Conservation (phyloP, 805 yeast genomes). For the Yamadazyma ubonensis region DNA sequence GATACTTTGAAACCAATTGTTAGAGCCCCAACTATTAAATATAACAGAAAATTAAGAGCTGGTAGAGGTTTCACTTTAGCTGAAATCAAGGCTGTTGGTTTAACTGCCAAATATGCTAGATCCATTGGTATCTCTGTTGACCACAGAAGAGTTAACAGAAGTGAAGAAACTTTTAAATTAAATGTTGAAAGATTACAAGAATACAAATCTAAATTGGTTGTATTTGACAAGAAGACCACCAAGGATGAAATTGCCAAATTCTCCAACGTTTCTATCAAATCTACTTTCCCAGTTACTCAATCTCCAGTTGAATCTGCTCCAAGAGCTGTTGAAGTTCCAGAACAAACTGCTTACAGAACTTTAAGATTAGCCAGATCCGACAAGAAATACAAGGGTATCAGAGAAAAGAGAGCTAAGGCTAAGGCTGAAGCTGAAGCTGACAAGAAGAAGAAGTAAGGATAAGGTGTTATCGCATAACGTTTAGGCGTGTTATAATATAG, state of each 20-base stretch:
- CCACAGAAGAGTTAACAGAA: slow-evolving; percentile 99
- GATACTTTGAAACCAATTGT: slow-evolving; percentile 96
- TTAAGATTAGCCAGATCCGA: slow-evolving; percentile 94
- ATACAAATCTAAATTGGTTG: slow-evolving; percentile 92
- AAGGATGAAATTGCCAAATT: slow-evolving; percentile 64
- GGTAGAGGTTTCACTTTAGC: slow-evolving; percentile 99
- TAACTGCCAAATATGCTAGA: slow-evolving; percentile 90
- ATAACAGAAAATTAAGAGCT: slow-evolving; percentile 99
- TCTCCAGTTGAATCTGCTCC: slow-evolving; percentile 68
- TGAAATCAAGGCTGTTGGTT: slow-evolving; percentile 97
- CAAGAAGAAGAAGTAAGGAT: slow-evolving; percentile 82
- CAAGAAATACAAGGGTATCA: slow-evolving; percentile 91
- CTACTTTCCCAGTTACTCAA: slow-evolving; percentile 91
- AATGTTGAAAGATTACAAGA: slow-evolving; percentile 96
- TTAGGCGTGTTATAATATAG: slow-evolving; percentile 1
- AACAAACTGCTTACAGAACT: slow-evolving; percentile 82
- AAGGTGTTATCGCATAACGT: slow-evolving; percentile 11
- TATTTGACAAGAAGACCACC: slow-evolving; percentile 86
- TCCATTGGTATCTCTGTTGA: slow-evolving; percentile 98
- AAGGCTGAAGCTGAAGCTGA: slow-evolving; percentile 99
- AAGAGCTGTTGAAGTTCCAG: slow-evolving; percentile 83
- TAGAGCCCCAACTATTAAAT: slow-evolving; percentile 97
- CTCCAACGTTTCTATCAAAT: slow-evolving; percentile 69
- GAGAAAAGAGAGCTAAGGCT: slow-evolving; percentile 96
- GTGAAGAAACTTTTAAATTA: slow-evolving; percentile 89